Conservation (phyloP, 2,329 filamentous ascomycete species). For the Trichoderma sp. region DNA sequence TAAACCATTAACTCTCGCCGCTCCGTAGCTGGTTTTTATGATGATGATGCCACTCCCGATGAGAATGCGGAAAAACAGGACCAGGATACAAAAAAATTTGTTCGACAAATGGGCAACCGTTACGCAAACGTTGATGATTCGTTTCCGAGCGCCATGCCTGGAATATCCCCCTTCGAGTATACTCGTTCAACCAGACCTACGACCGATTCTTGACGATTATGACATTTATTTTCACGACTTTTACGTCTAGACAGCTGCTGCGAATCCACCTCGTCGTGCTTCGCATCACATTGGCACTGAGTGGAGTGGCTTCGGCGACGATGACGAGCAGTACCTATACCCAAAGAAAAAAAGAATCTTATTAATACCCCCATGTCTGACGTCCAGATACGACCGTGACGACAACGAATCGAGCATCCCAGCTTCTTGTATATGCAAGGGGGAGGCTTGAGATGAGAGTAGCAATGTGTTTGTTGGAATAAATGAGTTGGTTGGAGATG, state of each 20-base stretch:
- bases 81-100: constrained; percentile 46
- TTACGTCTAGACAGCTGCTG: constrained; percentile 52
- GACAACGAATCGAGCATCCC: constrained; percentile 37
- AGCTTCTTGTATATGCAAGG: constrained; percentile 27
- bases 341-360: constrained; percentile 34
- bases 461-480: constrained; percentile 27
- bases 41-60: constrained; percentile 47
- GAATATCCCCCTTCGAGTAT: constrained; percentile 40
- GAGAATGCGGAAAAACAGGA: constrained; percentile 45
- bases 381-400: constrained; percentile 43
- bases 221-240: constrained; percentile 50
- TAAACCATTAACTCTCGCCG: not conserved
- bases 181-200: constrained; percentile 41
- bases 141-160: constrained; percentile 37
- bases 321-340: constrained; percentile 47
- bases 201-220: constrained; percentile 51
- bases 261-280: constrained; percentile 40
- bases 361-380: constrained; percentile 46
- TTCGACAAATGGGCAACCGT: constrained; percentile 49
- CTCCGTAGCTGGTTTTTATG: constrained; percentile 36
- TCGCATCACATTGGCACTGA: constrained; percentile 39
- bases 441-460: constrained; percentile 16
- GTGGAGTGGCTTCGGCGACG: constrained; percentile 43
- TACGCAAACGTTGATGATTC: constrained; percentile 41
- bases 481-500: constrained; percentile 7